These are phyloP conservation scores for Myriosclerotinia duriaeana DNA, from an alignment of 2,329 filamentous ascomycete species.

Conservation along the genomic window DNA sequence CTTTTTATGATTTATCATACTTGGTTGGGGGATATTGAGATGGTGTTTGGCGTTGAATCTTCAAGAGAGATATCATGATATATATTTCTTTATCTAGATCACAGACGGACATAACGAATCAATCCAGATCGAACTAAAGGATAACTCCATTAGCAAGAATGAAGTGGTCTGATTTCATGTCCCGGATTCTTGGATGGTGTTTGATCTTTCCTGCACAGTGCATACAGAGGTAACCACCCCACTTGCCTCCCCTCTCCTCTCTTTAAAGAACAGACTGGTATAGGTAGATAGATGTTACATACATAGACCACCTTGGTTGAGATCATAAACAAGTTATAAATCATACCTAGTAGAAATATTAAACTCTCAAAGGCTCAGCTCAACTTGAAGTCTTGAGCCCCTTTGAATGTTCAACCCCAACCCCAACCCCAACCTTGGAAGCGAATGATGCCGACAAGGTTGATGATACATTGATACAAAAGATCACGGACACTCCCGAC, in stretches of 20 bases:
- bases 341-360: background rate
- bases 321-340: background rate
- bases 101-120: constrained; percentile 1
- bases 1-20: background rate
- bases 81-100: background rate
- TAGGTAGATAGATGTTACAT: no score
- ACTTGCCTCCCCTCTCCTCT: background rate
- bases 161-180: background rate
- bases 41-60: constrained; percentile 11
- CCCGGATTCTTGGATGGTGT: background rate
- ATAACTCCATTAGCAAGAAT: background rate
- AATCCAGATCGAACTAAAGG: background rate
- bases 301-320: background rate
- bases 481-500: constrained; percentile 13
- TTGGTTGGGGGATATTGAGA: constrained; percentile 14
- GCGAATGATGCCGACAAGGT: background rate
- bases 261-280: background rate
- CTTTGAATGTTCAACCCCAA: no score
- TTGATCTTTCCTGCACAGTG: background rate
- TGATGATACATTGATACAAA: constrained; percentile 19
- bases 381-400: no score
- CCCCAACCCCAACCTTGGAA: background rate
- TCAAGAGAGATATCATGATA: background rate
- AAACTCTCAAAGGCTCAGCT: background rate
- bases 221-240: background rate